Conservation (phyloP, 306 rosid species). For the Glycine latifolia region DNA sequence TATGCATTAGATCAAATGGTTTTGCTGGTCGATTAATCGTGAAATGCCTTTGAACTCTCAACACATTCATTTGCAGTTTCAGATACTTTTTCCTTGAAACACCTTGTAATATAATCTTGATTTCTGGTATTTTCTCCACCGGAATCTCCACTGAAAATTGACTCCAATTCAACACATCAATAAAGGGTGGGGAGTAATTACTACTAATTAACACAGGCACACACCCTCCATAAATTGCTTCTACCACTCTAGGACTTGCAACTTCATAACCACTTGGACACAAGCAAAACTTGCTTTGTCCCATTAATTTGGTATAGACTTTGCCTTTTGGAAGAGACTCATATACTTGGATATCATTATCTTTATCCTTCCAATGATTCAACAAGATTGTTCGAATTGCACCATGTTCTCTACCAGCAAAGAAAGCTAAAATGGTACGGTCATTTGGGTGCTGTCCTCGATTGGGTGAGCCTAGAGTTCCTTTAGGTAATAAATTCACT, state of each 20-base stretch:
- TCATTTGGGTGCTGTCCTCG: slow-evolving; percentile 47
- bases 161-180: slow-evolving; percentile 75
- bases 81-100: slow-evolving; percentile 44
- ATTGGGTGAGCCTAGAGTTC: slow-evolving; percentile 50
- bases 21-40: slow-evolving; percentile 61
- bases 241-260: slow-evolving; percentile 80
- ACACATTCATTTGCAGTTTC: slow-evolving; percentile 53
- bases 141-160: slow-evolving; percentile 61
- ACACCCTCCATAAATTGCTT: slow-evolving; percentile 66
- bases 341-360: slow-evolving; percentile 59
- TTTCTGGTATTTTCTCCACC: slow-evolving; percentile 54
- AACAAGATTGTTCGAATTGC: slow-evolving; percentile 50
- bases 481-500: slow-evolving; percentile 51
- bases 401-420: slow-evolving; percentile 69
- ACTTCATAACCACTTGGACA: slow-evolving; percentile 83
- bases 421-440: slow-evolving; percentile 61
- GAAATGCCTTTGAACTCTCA: slow-evolving; percentile 58
- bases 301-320: slow-evolving; percentile 63
- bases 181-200: slow-evolving; percentile 61
- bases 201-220: slow-evolving; percentile 68
- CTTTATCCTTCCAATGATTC: slow-evolving; percentile 65
- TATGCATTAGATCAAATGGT: slow-evolving; percentile 44
- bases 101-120: slow-evolving; percentile 56
- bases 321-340: slow-evolving; percentile 53
- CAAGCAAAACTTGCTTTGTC: slow-evolving; percentile 66